These are phyloP conservation scores for Rhododendron williamsianum DNA, from an alignment of 148 eudicot genomes.

Conservation along the genomic window DNA sequence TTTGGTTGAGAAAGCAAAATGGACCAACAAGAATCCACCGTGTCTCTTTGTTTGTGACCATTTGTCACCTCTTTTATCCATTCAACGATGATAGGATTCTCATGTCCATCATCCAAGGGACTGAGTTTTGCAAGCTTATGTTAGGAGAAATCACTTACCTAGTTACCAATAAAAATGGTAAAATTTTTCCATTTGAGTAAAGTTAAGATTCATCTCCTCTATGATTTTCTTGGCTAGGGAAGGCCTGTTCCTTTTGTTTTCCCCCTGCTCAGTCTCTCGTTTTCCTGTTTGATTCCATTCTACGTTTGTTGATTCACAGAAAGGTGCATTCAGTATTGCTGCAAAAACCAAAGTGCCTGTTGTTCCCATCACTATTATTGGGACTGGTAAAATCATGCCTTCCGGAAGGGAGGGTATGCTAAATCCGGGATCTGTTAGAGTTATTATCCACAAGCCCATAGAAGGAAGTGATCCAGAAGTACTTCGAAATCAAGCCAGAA, in stretches of 20 bases:
- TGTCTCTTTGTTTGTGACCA: neutral
- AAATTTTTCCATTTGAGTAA: neutral
- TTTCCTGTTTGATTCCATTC: neutral
- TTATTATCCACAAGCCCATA: constrained; percentile 64
- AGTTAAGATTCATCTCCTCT: neutral
- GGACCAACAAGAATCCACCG: neutral
- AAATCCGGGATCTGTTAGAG: constrained; percentile 66
- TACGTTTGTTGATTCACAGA: constrained; percentile 35
- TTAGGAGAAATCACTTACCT: neutral
- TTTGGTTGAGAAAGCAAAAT: neutral
- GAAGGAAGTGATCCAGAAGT: constrained; percentile 54
- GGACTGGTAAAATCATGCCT: constrained; percentile 96
- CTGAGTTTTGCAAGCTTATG: neutral
- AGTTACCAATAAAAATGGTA: neutral
- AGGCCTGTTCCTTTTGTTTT: neutral
- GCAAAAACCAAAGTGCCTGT: constrained; percentile 78
- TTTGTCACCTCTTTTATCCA: neutral
- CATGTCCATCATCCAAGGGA: neutral
- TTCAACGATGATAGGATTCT: neutral
- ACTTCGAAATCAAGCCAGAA: constrained; percentile 65
- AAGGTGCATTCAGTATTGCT: constrained; percentile 97
- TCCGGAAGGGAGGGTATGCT: constrained; percentile 62
- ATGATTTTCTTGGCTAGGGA: neutral
- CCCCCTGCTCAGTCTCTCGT: neutral
- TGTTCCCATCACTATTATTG: constrained; percentile 80